Evolutionary conservation across 2,329 filamentous ascomycete genomes (phyloP).

Genomic region (Penicillium sp.): DNA sequence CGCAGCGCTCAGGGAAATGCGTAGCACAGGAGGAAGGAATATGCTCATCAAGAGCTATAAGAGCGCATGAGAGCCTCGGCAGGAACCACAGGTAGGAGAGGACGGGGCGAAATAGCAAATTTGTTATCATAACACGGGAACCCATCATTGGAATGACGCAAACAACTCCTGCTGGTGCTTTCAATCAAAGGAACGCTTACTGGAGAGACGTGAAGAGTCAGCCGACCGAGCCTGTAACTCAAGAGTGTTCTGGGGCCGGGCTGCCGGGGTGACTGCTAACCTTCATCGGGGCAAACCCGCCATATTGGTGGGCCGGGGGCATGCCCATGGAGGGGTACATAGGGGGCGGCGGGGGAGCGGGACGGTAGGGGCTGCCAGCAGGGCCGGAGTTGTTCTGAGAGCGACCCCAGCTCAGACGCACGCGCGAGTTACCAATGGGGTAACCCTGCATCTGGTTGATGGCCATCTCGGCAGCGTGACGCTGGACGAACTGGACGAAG

Average conservation of each 20-base stretch:
- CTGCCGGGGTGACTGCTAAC: constrained; percentile 49
- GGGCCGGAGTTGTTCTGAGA: constrained; percentile 98
- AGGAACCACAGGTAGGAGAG: constrained; percentile 25
- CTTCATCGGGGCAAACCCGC: constrained; percentile 70
- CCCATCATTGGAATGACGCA: constrained; percentile 48
- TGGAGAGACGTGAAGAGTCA: constrained; percentile 31
- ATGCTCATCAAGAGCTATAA: constrained; percentile 51
- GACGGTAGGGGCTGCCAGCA: constrained; percentile 94
- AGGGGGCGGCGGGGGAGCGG: constrained; percentile 76
- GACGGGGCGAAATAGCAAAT: constrained; percentile 35
- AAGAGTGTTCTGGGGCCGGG: constrained; percentile 33
- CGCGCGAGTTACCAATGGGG: constrained; percentile 97
- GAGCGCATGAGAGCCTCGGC: constrained; percentile 37
- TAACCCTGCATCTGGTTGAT: constrained; percentile 99
- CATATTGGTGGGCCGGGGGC: constrained; percentile 65
- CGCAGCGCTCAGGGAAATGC: constrained; percentile 49
- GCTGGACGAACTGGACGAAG: constrained; percentile 98
- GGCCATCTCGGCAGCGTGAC: constrained; percentile 98
- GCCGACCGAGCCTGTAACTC: constrained; percentile 33
- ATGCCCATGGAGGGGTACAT: constrained; percentile 74
- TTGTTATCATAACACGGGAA: constrained; percentile 41
- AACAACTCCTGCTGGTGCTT: constrained; percentile 50
- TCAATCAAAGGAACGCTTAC: constrained; percentile 46
- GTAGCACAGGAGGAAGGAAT: constrained; percentile 44
- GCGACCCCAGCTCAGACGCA: constrained; percentile 95